Evolutionary conservation across 2,329 filamentous ascomycete genomes (phyloP).

Genomic region (Orbilia javanica): DNA sequence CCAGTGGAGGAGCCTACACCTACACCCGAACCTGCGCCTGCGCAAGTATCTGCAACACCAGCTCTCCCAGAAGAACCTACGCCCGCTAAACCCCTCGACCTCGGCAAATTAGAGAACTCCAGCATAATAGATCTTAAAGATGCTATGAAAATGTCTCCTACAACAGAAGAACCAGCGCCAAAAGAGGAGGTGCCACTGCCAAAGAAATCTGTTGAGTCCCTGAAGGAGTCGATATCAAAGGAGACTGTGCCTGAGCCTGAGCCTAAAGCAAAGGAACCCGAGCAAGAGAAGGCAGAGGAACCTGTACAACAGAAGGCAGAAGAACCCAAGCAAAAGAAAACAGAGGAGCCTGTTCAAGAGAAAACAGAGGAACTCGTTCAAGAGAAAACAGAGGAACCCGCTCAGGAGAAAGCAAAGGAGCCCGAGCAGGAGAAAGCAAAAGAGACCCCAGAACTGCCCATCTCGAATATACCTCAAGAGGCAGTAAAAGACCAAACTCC

Average conservation of each 20-base stretch:
- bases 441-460: neutral
- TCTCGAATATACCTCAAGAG: neutral
- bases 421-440: neutral
- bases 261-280: neutral
- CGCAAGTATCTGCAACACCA: neutral
- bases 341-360: too few relatives aligned
- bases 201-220: too few relatives aligned
- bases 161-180: neutral
- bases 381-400: slow-evolving; percentile 3
- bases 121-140: slow-evolving; percentile 39
- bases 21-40: neutral
- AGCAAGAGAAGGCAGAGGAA: neutral
- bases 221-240: neutral
- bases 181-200: neutral
- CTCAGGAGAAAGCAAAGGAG: neutral
- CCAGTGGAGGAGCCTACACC: neutral
- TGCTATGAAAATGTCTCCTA: slow-evolving; percentile 37
- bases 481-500: neutral
- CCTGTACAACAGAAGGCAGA: neutral
- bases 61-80: slow-evolving; percentile 15
- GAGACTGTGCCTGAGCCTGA: slow-evolving; percentile 2
- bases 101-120: slow-evolving; percentile 12
- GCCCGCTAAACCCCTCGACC: slow-evolving; percentile 12
- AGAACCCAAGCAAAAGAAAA: neutral
- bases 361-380: neutral